Conservation (phyloP, 306 rosid genomes). For the Lablab purpureus region DNA sequence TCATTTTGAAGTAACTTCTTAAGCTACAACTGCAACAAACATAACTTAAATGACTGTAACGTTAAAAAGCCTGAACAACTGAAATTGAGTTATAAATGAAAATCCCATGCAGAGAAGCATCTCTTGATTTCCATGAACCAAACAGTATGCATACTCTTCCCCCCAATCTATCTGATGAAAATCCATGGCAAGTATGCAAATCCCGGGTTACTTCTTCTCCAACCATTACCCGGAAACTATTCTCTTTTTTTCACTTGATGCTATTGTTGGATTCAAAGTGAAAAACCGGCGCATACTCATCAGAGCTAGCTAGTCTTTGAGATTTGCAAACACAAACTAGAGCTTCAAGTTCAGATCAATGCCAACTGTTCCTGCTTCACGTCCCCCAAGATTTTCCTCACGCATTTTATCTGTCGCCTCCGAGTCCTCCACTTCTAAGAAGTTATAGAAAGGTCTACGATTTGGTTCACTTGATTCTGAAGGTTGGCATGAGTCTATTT, state of each 20-base stretch:
- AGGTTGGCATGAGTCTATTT: slow-evolving; percentile 30
- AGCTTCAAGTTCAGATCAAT: slow-evolving; percentile 68
- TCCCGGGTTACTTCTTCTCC: background rate
- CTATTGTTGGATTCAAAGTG: slow-evolving; percentile 3
- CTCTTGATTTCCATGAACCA: background rate
- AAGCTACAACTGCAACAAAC: background rate
- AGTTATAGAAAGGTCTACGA: slow-evolving; percentile 49
- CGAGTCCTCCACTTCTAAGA: slow-evolving; percentile 48
- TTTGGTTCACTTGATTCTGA: slow-evolving; percentile 45
- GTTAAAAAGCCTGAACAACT: background rate
- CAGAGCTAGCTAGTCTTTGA: background rate
- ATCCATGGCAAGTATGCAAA: background rate
- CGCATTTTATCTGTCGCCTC: slow-evolving; percentile 20
- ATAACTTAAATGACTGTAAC: background rate
- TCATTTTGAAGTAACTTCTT: background rate
- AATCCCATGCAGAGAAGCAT: background rate
- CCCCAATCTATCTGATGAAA: background rate
- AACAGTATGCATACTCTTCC: background rate
- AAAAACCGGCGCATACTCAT: background rate
- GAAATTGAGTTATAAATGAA: background rate
- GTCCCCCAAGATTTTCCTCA: slow-evolving; percentile 38
- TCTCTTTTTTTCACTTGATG: slow-evolving; percentile 7
- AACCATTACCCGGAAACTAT: slow-evolving; percentile 5
- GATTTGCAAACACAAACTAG: slow-evolving; percentile 28
- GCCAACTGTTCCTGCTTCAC: slow-evolving; percentile 45